A percentile compares a stretch with the other conserved stretches of the same genome.
phyloP scores from a whole-genome alignment of 305 asterid genomes.

The Solanum hybrid region DNA sequence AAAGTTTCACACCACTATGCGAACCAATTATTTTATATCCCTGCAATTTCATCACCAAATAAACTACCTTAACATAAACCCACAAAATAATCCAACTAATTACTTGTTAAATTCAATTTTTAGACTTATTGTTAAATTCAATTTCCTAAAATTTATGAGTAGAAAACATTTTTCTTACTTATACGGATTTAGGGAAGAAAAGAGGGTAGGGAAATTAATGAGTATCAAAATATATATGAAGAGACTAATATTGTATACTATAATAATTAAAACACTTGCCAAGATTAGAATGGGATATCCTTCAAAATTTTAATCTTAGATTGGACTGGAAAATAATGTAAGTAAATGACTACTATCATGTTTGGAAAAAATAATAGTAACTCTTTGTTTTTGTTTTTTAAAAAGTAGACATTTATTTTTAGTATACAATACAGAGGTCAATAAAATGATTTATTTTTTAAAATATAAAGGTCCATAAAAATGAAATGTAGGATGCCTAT shows the following conservation, averaged over 20 bases:
- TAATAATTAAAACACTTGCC: background rate
- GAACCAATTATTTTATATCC: constrained; percentile 93
- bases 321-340: background rate
- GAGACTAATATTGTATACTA: background rate
- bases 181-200: no score
- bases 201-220: no score
- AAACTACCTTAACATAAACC: background rate
- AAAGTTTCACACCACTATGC: constrained; percentile 88
- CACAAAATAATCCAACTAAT: background rate
- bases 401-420: background rate
- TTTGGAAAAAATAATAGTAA: background rate
- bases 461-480: background rate
- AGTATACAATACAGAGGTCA: background rate
- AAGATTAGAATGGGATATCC: background rate
- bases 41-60: constrained; percentile 17
- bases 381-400: background rate
- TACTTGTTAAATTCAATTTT: no score
- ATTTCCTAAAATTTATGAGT: no score
- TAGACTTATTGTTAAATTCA: no score
- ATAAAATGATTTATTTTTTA: no score
- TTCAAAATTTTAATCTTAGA: background rate
- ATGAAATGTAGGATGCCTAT: background rate
- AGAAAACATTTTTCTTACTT: no score
- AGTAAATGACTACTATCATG: background rate
- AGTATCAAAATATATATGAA: background rate